Evolutionary conservation across 805 yeast species (phyloP), one percentile per base, ranked within the genome.

Genomic region (Kodamaea kaohsiungensis): DNA sequence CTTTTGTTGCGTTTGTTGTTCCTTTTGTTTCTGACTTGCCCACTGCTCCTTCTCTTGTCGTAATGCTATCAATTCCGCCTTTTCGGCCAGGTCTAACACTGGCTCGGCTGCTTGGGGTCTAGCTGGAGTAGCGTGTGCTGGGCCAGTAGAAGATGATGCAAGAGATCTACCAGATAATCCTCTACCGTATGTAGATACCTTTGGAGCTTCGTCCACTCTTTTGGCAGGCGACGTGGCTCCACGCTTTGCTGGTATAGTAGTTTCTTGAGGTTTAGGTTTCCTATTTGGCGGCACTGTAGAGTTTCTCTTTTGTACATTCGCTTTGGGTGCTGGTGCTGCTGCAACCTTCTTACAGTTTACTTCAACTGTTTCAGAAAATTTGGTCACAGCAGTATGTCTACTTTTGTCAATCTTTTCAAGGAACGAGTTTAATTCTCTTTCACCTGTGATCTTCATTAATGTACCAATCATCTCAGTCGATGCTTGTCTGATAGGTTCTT

Each of bases 391-490:
- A 39, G 70, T 61, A 68, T 80, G 82, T 66, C 93, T 84, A 60
- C 85, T 80, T 48, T 87, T 90, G 63, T 93, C 98, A 47, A 93
- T 75, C n/a, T 81, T 80, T 15, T 84, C 91, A 52, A 90, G 65
- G 47, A 79, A 79, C 2, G 79, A 75, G 49, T 73, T 82, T 59
- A 91, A 70, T 50, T 83, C 86, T 51, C 91, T 75, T 62, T 83
- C 87, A 0, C 97, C 97, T 12, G 86, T 78, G n/a, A 91, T 80
- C 67, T 88, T 90, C 87, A 89, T 86, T 49, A 91, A 68, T 0
- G 89, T 84, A 6, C 97, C 98, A 38, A 91, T 79, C 60, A 86
- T 77, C 62, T 87, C 89, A 46, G 91, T 87, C 0, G 93, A 87
- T 3, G 86, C 84, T 49, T 85, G 82, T 65, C 99, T 82, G 1